These are phyloP conservation scores for Lentinula boryana DNA, from an alignment of 768 basidiomycete species.

Conservation along the genomic window DNA sequence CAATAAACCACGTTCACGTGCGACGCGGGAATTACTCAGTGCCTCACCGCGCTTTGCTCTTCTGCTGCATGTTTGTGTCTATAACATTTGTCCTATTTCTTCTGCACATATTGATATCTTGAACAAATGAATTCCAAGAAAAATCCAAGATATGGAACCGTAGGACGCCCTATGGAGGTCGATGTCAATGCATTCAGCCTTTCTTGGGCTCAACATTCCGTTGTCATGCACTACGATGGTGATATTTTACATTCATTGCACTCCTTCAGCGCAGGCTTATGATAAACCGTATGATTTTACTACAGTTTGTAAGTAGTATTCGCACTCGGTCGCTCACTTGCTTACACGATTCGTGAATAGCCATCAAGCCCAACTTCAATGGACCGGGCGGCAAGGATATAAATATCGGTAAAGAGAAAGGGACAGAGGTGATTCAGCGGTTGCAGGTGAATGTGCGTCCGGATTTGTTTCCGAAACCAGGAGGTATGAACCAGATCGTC, in stretches of 20 bases:
- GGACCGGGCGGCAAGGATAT: constrained; percentile 14
- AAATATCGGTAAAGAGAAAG: constrained; percentile 19
- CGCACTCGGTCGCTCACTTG: not conserved
- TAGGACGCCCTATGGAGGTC: not conserved
- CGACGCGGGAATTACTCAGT: not conserved
- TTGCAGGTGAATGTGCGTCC: constrained; percentile 18
- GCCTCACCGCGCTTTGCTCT: not conserved
- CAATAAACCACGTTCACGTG: not conserved
- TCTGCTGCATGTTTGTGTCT: too few relatives aligned
- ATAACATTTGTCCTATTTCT: not conserved
- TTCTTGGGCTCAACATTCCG: constrained; percentile 12
- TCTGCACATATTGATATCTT: not conserved
- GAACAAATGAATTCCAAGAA: not conserved
- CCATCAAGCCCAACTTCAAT: constrained; percentile 15
- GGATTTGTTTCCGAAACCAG: constrained; percentile 19
- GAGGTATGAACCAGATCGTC: constrained; percentile 12
- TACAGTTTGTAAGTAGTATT: not conserved
- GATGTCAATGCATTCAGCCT: constrained; percentile 18
- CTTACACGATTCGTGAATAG: not conserved
- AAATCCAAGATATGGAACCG: not conserved
- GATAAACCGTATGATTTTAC: not conserved
- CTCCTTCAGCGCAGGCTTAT: not conserved
- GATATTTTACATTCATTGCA: not conserved
- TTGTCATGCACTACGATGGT: constrained; percentile 22
- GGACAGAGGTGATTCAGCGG: constrained; percentile 24